Evolutionary conservation across 331 rosid species (phyloP).

Genomic region (Rhamnella rubrinervis): DNA sequence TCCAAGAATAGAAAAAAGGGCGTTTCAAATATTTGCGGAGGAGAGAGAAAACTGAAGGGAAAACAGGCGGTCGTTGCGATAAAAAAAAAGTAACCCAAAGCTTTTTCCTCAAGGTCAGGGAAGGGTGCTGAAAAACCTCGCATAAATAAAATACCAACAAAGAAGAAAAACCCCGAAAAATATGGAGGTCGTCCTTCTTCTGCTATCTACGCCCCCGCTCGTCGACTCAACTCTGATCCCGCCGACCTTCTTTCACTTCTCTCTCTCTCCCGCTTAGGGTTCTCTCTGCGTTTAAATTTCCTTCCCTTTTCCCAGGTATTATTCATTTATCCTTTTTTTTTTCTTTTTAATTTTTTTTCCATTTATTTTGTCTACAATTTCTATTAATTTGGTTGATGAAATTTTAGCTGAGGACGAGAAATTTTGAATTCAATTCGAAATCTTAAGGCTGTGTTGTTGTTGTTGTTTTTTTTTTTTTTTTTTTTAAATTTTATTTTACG

Average conservation of each 20-base stretch:
- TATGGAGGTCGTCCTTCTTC: background rate
- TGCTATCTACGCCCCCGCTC: conserved; percentile 2
- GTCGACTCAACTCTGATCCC: background rate
- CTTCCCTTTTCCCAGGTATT: background rate
- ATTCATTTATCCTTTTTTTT: background rate
- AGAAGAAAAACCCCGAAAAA: background rate
- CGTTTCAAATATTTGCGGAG: conserved; percentile 37
- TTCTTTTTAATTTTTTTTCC: background rate
- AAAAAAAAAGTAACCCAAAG: background rate
- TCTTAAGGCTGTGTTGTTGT: no score
- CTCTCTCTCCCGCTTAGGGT: background rate
- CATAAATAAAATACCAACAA: background rate
- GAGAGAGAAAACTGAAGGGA: background rate
- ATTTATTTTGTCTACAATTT: background rate
- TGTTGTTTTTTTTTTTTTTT: no score
- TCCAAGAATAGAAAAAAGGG: background rate
- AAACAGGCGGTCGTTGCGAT: conserved; percentile 46
- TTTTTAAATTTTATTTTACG: background rate
- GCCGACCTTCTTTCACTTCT: conserved; percentile 7
- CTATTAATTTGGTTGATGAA: conserved; percentile 16
- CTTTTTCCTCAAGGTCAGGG: background rate
- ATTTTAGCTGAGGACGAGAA: background rate
- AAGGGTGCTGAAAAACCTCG: no score
- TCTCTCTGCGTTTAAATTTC: background rate
- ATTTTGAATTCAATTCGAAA: no score